Conservation (phyloP, 805 yeast species). For the Candida awuae region DNA sequence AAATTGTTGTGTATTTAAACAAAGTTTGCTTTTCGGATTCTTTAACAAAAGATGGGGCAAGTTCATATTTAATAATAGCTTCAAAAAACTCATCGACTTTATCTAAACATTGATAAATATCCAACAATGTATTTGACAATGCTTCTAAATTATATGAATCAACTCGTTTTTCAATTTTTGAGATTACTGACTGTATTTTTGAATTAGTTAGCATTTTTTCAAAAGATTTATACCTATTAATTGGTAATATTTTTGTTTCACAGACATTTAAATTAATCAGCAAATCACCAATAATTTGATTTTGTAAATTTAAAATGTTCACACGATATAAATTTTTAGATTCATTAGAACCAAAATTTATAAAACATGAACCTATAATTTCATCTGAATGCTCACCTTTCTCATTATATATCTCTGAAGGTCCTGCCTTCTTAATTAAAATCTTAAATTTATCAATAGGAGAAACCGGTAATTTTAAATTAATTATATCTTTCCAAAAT, state of each 20-base stretch:
- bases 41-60: conserved; percentile 36
- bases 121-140: conserved; percentile 52
- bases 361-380: conserved; percentile 44
- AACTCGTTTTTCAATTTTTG: conserved; percentile 33
- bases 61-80: conserved; percentile 59
- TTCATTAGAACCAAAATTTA: conserved; percentile 41
- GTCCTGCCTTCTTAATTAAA: conserved; percentile 29
- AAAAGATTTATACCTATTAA: conserved; percentile 50
- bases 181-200: conserved; percentile 45
- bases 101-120: conserved; percentile 64
- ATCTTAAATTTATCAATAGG: conserved; percentile 46
- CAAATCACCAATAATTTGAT: conserved; percentile 48
- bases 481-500: conserved; percentile 78
- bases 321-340: conserved; percentile 18
- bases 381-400: conserved; percentile 28
- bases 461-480: conserved; percentile 46
- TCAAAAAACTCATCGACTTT: conserved; percentile 68
- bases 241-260: conserved; percentile 53
- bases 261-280: conserved; percentile 42
- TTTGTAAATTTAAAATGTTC: conserved; percentile 17
- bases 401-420: conserved; percentile 12
- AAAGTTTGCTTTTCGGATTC: conserved; percentile 30
- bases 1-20: conserved; percentile 40
- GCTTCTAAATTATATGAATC: conserved; percentile 39
- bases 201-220: conserved; percentile 52